Conservation (phyloP, 23 red algal species). For the Gracilaria domingensis region DNA sequence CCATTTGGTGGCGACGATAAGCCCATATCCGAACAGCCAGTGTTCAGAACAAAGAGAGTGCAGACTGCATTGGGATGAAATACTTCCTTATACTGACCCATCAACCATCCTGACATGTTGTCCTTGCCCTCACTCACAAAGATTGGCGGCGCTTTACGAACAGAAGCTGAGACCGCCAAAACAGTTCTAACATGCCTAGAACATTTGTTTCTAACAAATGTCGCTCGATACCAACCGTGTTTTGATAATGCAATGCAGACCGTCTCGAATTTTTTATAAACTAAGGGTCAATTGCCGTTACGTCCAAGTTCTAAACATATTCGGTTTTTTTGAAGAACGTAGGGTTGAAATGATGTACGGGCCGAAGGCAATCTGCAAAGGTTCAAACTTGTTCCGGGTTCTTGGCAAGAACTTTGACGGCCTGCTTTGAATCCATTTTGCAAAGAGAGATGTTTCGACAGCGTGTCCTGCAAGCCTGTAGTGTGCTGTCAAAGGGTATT, state of each 20-base stretch:
- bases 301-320: conserved; percentile 18
- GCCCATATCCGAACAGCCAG: background rate
- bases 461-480: background rate
- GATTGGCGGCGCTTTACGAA: background rate
- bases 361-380: background rate
- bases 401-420: background rate
- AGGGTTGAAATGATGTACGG: background rate
- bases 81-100: too few relatives aligned
- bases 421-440: conserved; percentile 1
- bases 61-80: background rate
- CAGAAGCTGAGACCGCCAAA: conserved; percentile 3
- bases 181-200: background rate
- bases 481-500: conserved; percentile 9
- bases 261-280: background rate
- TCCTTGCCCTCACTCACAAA: conserved; percentile 17
- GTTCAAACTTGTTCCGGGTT: background rate
- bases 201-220: too few relatives aligned
- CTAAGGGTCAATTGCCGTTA: background rate
- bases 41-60: too few relatives aligned
- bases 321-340: too few relatives aligned
- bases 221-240: background rate
- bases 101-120: background rate
- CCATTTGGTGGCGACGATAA: background rate
- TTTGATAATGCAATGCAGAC: background rate
- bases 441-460: background rate